Evolutionary conservation across 345 rosid species (phyloP).

Genomic region (Pugionium cornutum): DNA sequence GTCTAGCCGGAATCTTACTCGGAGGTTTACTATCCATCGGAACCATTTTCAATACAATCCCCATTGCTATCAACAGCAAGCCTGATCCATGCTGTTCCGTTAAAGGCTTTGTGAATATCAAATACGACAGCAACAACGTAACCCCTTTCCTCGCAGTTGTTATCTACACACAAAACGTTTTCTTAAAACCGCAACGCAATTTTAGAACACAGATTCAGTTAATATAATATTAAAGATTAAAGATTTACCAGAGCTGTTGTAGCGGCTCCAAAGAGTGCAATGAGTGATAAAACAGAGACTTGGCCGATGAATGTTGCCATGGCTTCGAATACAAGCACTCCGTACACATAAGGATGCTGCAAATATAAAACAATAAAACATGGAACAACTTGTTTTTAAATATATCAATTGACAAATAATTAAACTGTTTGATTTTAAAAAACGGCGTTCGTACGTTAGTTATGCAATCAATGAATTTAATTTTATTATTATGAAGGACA

Average conservation of each 20-base stretch:
- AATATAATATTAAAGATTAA: background rate
- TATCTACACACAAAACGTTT: slow-evolving; percentile 33
- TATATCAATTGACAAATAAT: slow-evolving; percentile 15
- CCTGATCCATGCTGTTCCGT: slow-evolving; percentile 81
- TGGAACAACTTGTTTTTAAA: background rate
- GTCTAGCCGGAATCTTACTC: slow-evolving; percentile 26
- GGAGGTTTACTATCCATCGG: slow-evolving; percentile 46
- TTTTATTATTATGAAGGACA: slow-evolving; percentile 5
- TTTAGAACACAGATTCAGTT: background rate
- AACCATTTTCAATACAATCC: slow-evolving; percentile 62
- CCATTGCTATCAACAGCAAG: slow-evolving; percentile 72
- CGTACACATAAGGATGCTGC: slow-evolving; percentile 95
- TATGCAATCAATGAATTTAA: slow-evolving; percentile 9
- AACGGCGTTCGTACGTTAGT: slow-evolving; percentile 27
- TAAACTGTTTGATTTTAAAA: slow-evolving; percentile 9
- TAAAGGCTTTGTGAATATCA: slow-evolving; percentile 85
- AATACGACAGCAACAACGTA: slow-evolving; percentile 73
- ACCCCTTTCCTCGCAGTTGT: slow-evolving; percentile 53
- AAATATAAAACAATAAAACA: slow-evolving; percentile 10
- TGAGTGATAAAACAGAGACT: slow-evolving; percentile 88
- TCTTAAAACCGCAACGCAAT: background rate
- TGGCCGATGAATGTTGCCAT: slow-evolving; percentile 96
- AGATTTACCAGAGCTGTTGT: slow-evolving; percentile 83
- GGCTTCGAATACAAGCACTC: slow-evolving; percentile 87
- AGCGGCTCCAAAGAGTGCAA: slow-evolving; percentile 94